Base-by-base conservation (phyloP, 768 basidiomycete genomes). In the Calocera viscosa region DNA sequence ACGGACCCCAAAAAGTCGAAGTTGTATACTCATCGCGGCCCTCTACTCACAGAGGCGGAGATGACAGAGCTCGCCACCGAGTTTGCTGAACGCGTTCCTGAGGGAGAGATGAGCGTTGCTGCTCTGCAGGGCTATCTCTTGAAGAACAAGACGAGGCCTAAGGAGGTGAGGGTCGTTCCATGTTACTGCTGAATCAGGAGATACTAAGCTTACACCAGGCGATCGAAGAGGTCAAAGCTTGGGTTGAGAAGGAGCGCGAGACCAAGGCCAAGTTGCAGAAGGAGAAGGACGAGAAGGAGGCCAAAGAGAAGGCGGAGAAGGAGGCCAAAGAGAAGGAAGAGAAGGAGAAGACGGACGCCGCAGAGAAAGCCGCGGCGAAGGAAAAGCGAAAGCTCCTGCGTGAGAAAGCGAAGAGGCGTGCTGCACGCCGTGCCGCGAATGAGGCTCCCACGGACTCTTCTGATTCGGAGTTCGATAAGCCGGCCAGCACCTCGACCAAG, bases 101-200 rank as follows among this genome's bases (percentile, higher is more conserved):
- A 93, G 74, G 84, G 90, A 72, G 91, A 93, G 75, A 80, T 93
- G 60, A 92, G 91, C 73, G 91, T 92, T 67, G 91, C 91, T 30
- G 80, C 83, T 63, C 81, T 92, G 70, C 91, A 92, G 79, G 91
- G 91, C 1, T 92, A 92, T 74, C 81, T 93, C 40, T 80, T 72
- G 34, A 69, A 68, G 67, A 92, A 92, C 76, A 91, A 93, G 82
- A 87, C 91, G 14, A 86, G 91, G n/a, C 91, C 91, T 41, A 82
- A 83, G 68, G 89, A 92, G 53, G 53, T 60, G 24, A 60, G 53
- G 14, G 19, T 60, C 53, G 26, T 60, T 26, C 24, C 53, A 32
- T 32, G 16, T 26, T 60, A 16, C 3, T 30, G 7, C 5, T 32
- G 19, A 10, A 30, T 26, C 14, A 60, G 26, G 14, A 19, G 14